Base-by-base conservation (phyloP, 441 rosid genomes). In the Metrosideros polymorpha region DNA sequence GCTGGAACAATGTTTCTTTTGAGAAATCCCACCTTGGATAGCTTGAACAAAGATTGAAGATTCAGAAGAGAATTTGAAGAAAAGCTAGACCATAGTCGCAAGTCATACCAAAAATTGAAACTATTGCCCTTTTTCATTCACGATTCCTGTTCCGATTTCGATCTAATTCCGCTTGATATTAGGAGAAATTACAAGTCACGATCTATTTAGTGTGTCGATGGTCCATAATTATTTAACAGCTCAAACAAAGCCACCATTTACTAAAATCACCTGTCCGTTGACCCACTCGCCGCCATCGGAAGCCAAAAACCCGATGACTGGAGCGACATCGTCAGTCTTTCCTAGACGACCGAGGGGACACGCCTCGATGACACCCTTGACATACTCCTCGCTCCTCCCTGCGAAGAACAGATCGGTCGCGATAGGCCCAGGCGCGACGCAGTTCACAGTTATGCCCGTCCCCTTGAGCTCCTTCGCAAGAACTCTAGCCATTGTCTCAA, bases 381-480 rank as follows among this genome's bases (percentile, higher is more conserved):
- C 89, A 89, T 59, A 76, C 90, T 95, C 96, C 87, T 95, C 90
- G 18, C 87, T 90, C 89, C 90, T 95, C 49, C 97, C 98, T 5
- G 90, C 91, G 66, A 89, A 92, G 90, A 91, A 96, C 95, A 95
- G 86, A n/a, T 95, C 98, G 0, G 98, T 95, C 45, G 94, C 97
- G 35, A 94, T 87, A 7, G 95, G 96, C 50, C 98, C 98, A 10
- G 98, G 98, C 4, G 96, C 98, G 77, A 94, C 92, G 8, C 97
- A 94, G 49, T 93, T 96, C 25, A 93, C 96, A 6, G 97, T 96
- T 49, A 94, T 96, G 45, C 92, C 89, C 2, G 93, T 92, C 63
- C 98, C 96, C 82, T 93, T 94, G 9, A 96, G 92, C 89, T 96
- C 98, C 90, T 95, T 94, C 0, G 97, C 96, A 32, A 94, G 88